These are phyloP conservation scores for Pleurotus cornucopiae DNA, from an alignment of 768 basidiomycete genomes.

Conservation along the genomic window DNA sequence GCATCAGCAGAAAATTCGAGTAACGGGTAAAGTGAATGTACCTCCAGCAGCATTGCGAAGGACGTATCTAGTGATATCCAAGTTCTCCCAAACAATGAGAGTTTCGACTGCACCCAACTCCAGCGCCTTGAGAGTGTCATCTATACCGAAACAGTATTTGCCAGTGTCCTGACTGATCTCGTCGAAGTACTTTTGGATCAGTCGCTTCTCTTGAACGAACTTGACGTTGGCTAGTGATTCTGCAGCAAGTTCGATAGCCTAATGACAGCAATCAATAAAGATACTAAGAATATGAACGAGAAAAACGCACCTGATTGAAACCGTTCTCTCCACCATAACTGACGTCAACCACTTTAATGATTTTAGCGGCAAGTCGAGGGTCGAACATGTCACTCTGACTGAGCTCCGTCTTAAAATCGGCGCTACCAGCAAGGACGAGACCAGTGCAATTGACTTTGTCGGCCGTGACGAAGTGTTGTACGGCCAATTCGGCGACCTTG, in stretches of 20 bases:
- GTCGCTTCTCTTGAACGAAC: conserved; percentile 97
- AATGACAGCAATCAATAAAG: conserved; percentile 7
- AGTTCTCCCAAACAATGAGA: conserved; percentile 96
- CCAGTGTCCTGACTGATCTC: conserved; percentile 98
- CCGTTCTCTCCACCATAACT: conserved; percentile 99
- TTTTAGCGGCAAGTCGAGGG: conserved; percentile 77
- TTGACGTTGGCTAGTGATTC: conserved; percentile 98
- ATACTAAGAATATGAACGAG: neutral
- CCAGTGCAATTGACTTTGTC: conserved; percentile 99
- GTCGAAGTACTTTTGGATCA: conserved; percentile 98
- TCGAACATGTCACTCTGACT: conserved; percentile 97
- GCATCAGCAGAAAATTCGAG: neutral
- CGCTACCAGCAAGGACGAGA: conserved; percentile 92
- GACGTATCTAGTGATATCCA: conserved; percentile 84
- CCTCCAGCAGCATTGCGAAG: conserved; percentile 92
- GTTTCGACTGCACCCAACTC: conserved; percentile 98
- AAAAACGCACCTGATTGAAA: conserved; percentile 88
- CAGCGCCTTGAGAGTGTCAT: conserved; percentile 93
- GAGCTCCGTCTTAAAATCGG: conserved; percentile 98
- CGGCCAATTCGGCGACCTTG: conserved; percentile 95
- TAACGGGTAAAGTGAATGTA: conserved; percentile 23
- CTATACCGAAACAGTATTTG: conserved; percentile 96
- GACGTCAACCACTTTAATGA: conserved; percentile 98
- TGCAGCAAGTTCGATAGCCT: conserved; percentile 96
- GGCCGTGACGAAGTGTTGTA: conserved; percentile 95